These are phyloP conservation scores for Skeletonema tropicum DNA, from an alignment of 108 stramenopile genomes.

Conservation along the genomic window DNA sequence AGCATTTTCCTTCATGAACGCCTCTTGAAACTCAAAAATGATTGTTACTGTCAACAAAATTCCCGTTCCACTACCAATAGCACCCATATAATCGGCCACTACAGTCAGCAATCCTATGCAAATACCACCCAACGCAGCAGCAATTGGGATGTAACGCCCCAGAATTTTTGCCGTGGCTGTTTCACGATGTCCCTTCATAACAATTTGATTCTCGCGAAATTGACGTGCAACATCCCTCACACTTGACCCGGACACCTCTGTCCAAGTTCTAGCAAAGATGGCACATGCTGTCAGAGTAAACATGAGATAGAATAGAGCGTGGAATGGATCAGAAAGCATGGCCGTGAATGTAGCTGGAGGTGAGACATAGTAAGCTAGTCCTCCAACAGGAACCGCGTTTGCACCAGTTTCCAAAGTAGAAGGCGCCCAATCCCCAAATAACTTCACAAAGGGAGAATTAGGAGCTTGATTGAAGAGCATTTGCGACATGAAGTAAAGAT, in stretches of 20 bases:
- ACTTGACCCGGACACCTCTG: slow-evolving; percentile 96
- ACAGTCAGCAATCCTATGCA: slow-evolving; percentile 98
- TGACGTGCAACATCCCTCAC: slow-evolving; percentile 99
- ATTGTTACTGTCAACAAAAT: slow-evolving; percentile 98
- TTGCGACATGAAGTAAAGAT: slow-evolving; percentile 99
- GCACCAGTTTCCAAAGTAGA: slow-evolving; percentile 67
- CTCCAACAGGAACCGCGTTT: slow-evolving; percentile 90
- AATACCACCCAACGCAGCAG: slow-evolving; percentile 99
- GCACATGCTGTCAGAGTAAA: slow-evolving; percentile 98
- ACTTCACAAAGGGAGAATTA: slow-evolving; percentile 91
- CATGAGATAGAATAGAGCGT: slow-evolving; percentile 96
- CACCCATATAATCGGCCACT: slow-evolving; percentile 97
- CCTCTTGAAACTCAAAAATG: slow-evolving; percentile 96
- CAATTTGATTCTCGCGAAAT: slow-evolving; percentile 97
- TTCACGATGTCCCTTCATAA: slow-evolving; percentile 99
- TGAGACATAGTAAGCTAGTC: slow-evolving; percentile 99
- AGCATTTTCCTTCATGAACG: slow-evolving; percentile 81
- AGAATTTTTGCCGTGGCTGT: slow-evolving; percentile 92
- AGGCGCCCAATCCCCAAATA: slow-evolving; percentile 94
- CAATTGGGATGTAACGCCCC: slow-evolving; percentile 98
- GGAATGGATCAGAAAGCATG: slow-evolving; percentile 97
- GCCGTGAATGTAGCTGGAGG: slow-evolving; percentile 92
- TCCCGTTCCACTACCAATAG: slow-evolving; percentile 92
- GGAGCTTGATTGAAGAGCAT: slow-evolving; percentile 97
- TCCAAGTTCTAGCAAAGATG: slow-evolving; percentile 99